Evolutionary conservation across 2,329 filamentous ascomycete species (phyloP).

Genomic region (Epichloe gansuensis): DNA sequence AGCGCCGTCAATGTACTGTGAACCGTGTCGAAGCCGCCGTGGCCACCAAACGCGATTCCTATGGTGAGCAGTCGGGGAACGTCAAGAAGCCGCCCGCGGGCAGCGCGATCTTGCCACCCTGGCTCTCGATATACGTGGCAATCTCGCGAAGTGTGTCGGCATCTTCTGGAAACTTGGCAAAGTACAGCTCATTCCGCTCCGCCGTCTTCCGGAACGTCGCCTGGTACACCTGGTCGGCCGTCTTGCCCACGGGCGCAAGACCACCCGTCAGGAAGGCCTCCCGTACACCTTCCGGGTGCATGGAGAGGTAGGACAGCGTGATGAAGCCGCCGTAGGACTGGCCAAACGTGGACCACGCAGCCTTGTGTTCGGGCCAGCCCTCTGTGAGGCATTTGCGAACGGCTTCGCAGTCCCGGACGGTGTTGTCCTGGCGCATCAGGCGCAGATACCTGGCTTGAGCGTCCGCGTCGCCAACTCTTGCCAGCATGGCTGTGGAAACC

Average conservation of each 20-base stretch:
- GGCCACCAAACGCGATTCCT: slow-evolving; percentile 66
- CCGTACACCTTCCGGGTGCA: slow-evolving; percentile 62
- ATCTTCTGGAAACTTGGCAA: slow-evolving; percentile 77
- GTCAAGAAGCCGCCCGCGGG: slow-evolving; percentile 65
- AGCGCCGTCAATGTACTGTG: slow-evolving; percentile 63
- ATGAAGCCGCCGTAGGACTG: slow-evolving; percentile 92
- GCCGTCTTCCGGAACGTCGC: slow-evolving; percentile 57
- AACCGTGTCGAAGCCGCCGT: slow-evolving; percentile 64
- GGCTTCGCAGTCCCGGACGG: slow-evolving; percentile 81
- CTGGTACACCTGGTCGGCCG: slow-evolving; percentile 63
- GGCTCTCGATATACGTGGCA: slow-evolving; percentile 47
- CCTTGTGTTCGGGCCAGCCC: slow-evolving; percentile 54
- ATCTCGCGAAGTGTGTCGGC: slow-evolving; percentile 54
- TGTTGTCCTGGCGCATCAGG: slow-evolving; percentile 78
- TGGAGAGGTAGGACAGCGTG: slow-evolving; percentile 69
- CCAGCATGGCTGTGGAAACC: slow-evolving; percentile 61
- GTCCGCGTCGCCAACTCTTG: slow-evolving; percentile 25
- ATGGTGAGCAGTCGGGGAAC: slow-evolving; percentile 64
- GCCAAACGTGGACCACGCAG: slow-evolving; percentile 76
- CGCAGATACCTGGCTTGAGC: slow-evolving; percentile 73
- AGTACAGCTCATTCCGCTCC: slow-evolving; percentile 67
- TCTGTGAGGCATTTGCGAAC: slow-evolving; percentile 63
- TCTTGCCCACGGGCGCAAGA: slow-evolving; percentile 61
- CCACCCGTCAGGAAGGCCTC: slow-evolving; percentile 82
- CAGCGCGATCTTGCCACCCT: slow-evolving; percentile 41